Evolutionary conservation across 2,329 filamentous ascomycete genomes (phyloP).

Genomic region (Laburnicola sp.): DNA sequence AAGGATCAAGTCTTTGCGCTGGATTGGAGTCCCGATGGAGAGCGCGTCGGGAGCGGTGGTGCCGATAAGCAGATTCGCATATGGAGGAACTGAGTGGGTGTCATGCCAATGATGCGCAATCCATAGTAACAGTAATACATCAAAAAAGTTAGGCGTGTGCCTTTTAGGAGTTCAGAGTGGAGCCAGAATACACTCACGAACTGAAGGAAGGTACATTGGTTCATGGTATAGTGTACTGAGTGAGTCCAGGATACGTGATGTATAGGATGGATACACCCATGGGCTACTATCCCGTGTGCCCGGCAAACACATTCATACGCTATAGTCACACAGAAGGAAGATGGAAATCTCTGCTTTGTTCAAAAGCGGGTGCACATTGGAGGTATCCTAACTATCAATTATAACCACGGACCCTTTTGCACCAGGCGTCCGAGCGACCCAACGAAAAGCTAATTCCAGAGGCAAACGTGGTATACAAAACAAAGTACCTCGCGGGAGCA

Average conservation of each 20-base stretch:
- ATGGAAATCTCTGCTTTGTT: not conserved
- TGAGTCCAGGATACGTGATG: too few relatives aligned
- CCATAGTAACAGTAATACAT: too few relatives aligned
- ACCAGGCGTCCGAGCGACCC: slow-evolving; percentile 30
- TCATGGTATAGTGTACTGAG: too few relatives aligned
- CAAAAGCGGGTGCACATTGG: slow-evolving; percentile 5
- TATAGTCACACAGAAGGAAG: too few relatives aligned
- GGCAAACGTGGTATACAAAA: slow-evolving; percentile 19
- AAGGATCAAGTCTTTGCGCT: slow-evolving; percentile 92
- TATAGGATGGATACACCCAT: too few relatives aligned
- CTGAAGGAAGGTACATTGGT: too few relatives aligned
- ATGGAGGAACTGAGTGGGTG: slow-evolving; percentile 59
- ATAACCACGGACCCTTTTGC: slow-evolving; percentile 36
- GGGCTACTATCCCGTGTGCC: too few relatives aligned
- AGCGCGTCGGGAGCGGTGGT: slow-evolving; percentile 85
- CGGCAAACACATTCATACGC: too few relatives aligned
- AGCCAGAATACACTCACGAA: too few relatives aligned
- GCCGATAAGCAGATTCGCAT: slow-evolving; percentile 79
- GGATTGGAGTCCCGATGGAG: slow-evolving; percentile 91
- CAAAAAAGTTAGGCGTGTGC: too few relatives aligned
- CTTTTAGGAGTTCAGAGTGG: too few relatives aligned
- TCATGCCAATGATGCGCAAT: too few relatives aligned
- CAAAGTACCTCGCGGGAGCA: slow-evolving; percentile 9
- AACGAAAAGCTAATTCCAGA: slow-evolving; percentile 18
- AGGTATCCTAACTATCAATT: slow-evolving; percentile 27